Percentiles rank a stretch among this genome's conserved stretches.
phyloP scores from a whole-genome alignment of 108 stramenopile genomes.

The Cyclotella atomus region DNA sequence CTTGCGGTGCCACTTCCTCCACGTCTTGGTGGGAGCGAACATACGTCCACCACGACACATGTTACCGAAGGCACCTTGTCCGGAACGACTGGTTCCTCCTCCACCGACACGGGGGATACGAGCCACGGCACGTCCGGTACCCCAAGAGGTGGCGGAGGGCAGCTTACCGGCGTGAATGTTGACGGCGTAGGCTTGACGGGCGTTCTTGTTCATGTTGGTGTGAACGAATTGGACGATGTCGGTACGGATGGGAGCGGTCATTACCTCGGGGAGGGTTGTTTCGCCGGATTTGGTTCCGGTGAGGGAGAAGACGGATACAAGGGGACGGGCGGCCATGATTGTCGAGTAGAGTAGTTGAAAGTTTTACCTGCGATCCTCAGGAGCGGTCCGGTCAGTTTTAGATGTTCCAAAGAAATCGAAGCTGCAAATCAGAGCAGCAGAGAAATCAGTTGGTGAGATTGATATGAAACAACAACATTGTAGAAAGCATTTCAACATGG shows the following conservation, averaged over 20 bases:
- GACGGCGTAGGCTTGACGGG: constrained; percentile 98
- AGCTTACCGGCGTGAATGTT: constrained; percentile 95
- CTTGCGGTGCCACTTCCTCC: constrained; percentile 99
- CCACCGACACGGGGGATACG: constrained; percentile 99
- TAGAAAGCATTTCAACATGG: neutral
- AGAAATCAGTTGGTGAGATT: neutral
- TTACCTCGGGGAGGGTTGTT: constrained; percentile 93
- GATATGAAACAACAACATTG: neutral
- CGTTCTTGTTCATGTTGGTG: constrained; percentile 99
- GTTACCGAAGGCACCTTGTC: constrained; percentile 99
- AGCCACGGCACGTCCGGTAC: constrained; percentile 99
- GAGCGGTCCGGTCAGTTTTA: constrained; percentile 66
- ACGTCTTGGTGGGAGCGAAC: constrained; percentile 99
- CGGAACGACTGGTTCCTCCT: constrained; percentile 98
- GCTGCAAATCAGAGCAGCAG: neutral
- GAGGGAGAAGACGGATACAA: constrained; percentile 95
- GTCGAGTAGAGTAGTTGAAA: neutral
- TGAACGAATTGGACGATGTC: constrained; percentile 99
- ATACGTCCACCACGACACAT: constrained; percentile 98
- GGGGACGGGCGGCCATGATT: constrained; percentile 94
- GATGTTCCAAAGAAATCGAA: constrained; percentile 6
- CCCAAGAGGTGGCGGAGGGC: constrained; percentile 97
- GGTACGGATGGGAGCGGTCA: constrained; percentile 98
- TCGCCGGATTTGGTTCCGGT: constrained; percentile 88
- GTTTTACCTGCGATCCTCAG: constrained; percentile 60